Conservation (phyloP, 1,284 basidiomycete species). For the Ustilago hordei region DNA sequence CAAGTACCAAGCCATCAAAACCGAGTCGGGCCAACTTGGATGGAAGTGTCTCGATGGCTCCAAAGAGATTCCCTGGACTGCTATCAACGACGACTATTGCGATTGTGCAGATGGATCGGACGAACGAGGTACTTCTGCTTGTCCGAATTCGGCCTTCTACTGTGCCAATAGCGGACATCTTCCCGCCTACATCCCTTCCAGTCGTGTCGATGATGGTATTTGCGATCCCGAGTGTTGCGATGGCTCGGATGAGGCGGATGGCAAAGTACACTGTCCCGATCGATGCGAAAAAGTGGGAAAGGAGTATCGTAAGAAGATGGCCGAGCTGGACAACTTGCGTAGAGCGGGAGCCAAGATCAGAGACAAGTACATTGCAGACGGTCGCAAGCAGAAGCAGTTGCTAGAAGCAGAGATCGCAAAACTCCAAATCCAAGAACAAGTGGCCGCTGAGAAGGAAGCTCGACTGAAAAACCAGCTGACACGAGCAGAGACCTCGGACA, state of each 20-base stretch:
- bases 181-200: constrained; percentile 80
- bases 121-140: constrained; percentile 92
- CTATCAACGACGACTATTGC: constrained; percentile 94
- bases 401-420: constrained; percentile 59
- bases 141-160: constrained; percentile 80
- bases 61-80: constrained; percentile 74
- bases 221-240: constrained; percentile 98
- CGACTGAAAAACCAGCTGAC: constrained; percentile 43
- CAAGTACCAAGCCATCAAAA: constrained; percentile 27
- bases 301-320: constrained; percentile 76
- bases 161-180: constrained; percentile 91
- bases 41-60: constrained; percentile 61
- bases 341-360: constrained; percentile 89
- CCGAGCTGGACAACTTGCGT: constrained; percentile 80
- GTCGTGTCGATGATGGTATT: constrained; percentile 91
- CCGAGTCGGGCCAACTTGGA: constrained; percentile 23
- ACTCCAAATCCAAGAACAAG: constrained; percentile 76
- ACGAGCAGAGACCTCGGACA: constrained; percentile 49
- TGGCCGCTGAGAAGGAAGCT: constrained; percentile 71
- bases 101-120: constrained; percentile 93
- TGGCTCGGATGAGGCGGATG: constrained; percentile 86
- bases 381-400: constrained; percentile 74
- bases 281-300: constrained; percentile 82
- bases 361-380: constrained; percentile 84
- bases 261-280: constrained; percentile 77